These are phyloP conservation scores for Fusarium oxysporum DNA, from an alignment of 2,329 filamentous ascomycete genomes.

Conservation along the genomic window DNA sequence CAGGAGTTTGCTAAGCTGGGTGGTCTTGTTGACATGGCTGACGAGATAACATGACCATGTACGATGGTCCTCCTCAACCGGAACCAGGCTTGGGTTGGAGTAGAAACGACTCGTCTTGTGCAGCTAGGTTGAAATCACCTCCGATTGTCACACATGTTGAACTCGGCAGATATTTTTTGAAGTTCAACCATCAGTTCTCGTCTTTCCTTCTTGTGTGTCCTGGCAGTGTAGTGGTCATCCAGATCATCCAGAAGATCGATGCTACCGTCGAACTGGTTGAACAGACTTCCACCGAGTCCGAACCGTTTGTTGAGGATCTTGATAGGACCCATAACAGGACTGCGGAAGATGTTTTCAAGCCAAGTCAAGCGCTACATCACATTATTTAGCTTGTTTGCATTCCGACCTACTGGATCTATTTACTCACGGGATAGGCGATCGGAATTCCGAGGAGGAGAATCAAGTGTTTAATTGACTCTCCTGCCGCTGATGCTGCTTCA, in stretches of 20 bases:
- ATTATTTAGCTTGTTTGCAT: slow-evolving; percentile 14
- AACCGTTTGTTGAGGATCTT: slow-evolving; percentile 92
- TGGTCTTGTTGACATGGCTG: slow-evolving; percentile 94
- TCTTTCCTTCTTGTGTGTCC: slow-evolving; percentile 90
- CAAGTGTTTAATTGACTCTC: slow-evolving; percentile 86
- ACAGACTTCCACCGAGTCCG: slow-evolving; percentile 83
- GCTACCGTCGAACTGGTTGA: slow-evolving; percentile 94
- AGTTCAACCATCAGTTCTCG: slow-evolving; percentile 81
- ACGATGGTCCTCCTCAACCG: slow-evolving; percentile 88
- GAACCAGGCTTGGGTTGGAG: slow-evolving; percentile 84
- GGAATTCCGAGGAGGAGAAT: slow-evolving; percentile 89
- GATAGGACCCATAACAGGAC: slow-evolving; percentile 87
- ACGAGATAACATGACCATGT: slow-evolving; percentile 94
- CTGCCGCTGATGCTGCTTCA: slow-evolving; percentile 70
- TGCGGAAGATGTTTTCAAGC: slow-evolving; percentile 92
- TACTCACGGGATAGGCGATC: slow-evolving; percentile 79
- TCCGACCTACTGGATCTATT: slow-evolving; percentile 36
- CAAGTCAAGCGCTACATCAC: slow-evolving; percentile 80
- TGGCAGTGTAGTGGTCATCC: slow-evolving; percentile 95
- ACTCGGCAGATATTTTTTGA: slow-evolving; percentile 85
- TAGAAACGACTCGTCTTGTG: slow-evolving; percentile 97
- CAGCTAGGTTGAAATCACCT: slow-evolving; percentile 93
- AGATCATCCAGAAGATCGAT: slow-evolving; percentile 93
- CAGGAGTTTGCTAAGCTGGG: slow-evolving; percentile 89
- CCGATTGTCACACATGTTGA: slow-evolving; percentile 93